Conservation (phyloP, 805 yeast species). For the Cyberlindnera suaveolens region DNA sequence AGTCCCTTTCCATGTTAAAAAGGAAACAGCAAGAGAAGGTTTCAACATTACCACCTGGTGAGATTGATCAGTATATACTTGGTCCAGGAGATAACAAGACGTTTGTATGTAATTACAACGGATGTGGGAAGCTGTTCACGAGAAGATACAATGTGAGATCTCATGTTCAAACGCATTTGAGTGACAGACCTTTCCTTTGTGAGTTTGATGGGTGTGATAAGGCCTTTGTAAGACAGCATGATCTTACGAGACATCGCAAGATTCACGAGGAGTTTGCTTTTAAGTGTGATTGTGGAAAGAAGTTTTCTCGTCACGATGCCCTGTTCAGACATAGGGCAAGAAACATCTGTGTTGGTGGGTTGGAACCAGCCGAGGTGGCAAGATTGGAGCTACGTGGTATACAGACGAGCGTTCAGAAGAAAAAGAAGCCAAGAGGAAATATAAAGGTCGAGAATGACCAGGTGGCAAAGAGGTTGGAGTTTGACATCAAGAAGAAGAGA, state of each 20-base stretch:
- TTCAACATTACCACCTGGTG: constrained; percentile 82
- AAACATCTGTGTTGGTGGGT: constrained; percentile 77
- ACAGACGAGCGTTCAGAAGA: constrained; percentile 11
- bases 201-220: constrained; percentile 58
- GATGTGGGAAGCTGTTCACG: constrained; percentile 79
- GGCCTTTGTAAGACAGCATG: constrained; percentile 93
- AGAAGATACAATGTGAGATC: constrained; percentile 89
- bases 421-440: constrained; percentile 3
- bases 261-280: constrained; percentile 73
- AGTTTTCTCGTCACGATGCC: constrained; percentile 86
- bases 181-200: constrained; percentile 90
- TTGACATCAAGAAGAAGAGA: constrained; percentile 8
- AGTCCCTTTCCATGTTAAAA: constrained; percentile 5
- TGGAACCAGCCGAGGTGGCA: constrained; percentile 19
- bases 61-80: constrained; percentile 72
- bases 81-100: constrained; percentile 72
- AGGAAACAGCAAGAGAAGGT: constrained; percentile 25
- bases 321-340: constrained; percentile 73
- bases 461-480: constrained; percentile 19
- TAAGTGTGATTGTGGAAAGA: constrained; percentile 89
- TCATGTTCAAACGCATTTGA: constrained; percentile 93
- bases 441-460: constrained; percentile 12
- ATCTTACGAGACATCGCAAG: constrained; percentile 81
- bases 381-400: constrained; percentile 6
- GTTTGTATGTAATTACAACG: constrained; percentile 68